phyloP scores from a whole-genome alignment of 768 basidiomycete species.

The Suillus spraguei region DNA sequence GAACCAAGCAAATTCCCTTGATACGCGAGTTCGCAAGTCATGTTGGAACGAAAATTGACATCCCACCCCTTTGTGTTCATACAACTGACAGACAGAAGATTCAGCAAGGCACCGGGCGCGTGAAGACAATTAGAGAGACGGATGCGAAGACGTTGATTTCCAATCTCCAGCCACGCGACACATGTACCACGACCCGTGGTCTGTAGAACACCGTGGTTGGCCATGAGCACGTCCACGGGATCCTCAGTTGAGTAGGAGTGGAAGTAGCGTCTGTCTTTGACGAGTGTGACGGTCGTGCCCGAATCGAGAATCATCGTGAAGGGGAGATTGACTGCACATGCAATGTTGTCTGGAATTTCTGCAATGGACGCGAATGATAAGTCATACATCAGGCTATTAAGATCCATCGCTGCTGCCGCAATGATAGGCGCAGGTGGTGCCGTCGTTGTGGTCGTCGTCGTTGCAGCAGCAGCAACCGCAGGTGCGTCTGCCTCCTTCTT shows the following conservation, averaged over 20 bases:
- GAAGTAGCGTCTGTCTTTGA: not conserved
- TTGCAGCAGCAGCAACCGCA: not conserved
- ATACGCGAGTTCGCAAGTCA: not conserved
- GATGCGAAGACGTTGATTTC: not conserved
- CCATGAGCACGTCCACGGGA: not conserved
- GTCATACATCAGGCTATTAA: not conserved
- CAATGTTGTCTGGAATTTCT: not conserved
- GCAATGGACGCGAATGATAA: not conserved
- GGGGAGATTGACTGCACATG: not conserved
- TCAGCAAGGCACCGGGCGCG: not conserved
- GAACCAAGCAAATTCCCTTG: rapidly evolving
- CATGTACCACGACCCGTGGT: not conserved
- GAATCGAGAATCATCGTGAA: not conserved
- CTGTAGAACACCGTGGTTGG: not conserved
- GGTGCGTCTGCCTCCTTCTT: not conserved
- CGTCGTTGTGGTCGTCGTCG: no score
- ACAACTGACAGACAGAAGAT: not conserved
- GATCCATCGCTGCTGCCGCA: not conserved
- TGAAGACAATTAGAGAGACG: not conserved
- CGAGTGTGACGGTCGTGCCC: not conserved
- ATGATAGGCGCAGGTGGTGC: no score
- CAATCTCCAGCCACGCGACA: not conserved
- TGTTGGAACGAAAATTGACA: not conserved
- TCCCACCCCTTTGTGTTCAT: not conserved
- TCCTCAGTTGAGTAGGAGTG: not conserved